Base-by-base conservation (phyloP, 352 stramenopile genomes). In the Globisporangium emineosum region DNA sequence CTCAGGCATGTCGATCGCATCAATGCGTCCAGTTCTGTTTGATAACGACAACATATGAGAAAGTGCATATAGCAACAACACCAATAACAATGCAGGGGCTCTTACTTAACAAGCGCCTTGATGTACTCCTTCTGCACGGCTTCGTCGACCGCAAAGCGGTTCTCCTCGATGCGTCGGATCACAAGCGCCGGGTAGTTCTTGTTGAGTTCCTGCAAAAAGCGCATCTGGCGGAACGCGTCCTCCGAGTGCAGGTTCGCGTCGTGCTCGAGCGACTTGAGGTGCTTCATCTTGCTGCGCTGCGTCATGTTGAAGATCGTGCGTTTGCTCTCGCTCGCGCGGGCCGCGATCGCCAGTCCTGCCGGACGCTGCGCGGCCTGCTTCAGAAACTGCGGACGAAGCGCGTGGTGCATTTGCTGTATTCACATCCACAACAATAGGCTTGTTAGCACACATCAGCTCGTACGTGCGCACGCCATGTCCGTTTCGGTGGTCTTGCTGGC, bases 181-280 rank as follows among this genome's bases (percentile, higher is more conserved):
- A 96, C 88, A 9, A 94, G 78, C 59, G 81, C 82, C 29, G 88
- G 88, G 62, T 95, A 91, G 61, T 83, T 77, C 57, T 91, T 90
- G 79, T 96, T 96, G 13, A 96, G 83, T 40, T 92, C 84, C 72
- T 94, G 86, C 45, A 96, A 60, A 61, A 96, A 93, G 25, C 88
- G 87, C 60, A 92, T 67, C 60, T 96, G 88, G 13, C 79, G 74
- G 71, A 77, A 89, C 43, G 86, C 60, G 64, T 96, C 86, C 9
- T 93, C 83, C 0, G 85, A 83, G 30, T 81, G 72, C 57, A 76
- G 65, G 66, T 96, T 94, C 63, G 88, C 88, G 49, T 89, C 76
- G 60, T 94, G 78, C 62, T 96, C 86, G 51, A 96, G 72, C 66
- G 72, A 73, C 78, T 96, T 96, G 53, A 96, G 77, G 33, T 91